These are phyloP conservation scores for Astrothelium macrocarpum DNA, from an alignment of 495 filamentous ascomycete genomes.

Conservation along the genomic window DNA sequence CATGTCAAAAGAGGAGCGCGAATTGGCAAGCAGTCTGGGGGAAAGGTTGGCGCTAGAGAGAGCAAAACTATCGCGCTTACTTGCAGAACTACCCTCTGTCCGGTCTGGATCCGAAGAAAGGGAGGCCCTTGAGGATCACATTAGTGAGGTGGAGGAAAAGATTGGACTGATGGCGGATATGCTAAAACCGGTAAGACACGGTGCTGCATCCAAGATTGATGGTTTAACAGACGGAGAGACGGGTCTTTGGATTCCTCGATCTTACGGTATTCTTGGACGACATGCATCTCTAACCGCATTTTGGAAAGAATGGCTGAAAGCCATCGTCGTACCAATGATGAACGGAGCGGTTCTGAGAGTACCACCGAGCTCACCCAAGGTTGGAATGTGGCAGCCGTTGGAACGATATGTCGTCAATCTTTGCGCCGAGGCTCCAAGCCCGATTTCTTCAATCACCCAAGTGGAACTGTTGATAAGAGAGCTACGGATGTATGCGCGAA, in stretches of 20 bases:
- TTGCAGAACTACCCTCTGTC: constrained; percentile 70
- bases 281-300: constrained; percentile 78
- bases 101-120: constrained; percentile 70
- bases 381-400: constrained; percentile 93
- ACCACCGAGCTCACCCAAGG: constrained; percentile 75
- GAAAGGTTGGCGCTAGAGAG: constrained; percentile 82
- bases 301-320: constrained; percentile 98
- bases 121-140: constrained; percentile 82
- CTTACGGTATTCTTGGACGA: constrained; percentile 85
- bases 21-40: constrained; percentile 85
- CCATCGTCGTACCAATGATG: constrained; percentile 86
- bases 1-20: constrained; percentile 92
- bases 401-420: constrained; percentile 97
- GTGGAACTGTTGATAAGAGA: constrained; percentile 88
- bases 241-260: constrained; percentile 90
- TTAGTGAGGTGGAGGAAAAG: constrained; percentile 93
- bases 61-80: constrained; percentile 76
- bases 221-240: constrained; percentile 93
- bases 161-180: constrained; percentile 95
- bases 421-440: constrained; percentile 88
- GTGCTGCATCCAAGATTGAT: constrained; percentile 92
- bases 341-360: constrained; percentile 75
- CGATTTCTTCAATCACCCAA: constrained; percentile 86
- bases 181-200: constrained; percentile 82
- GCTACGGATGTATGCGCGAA: constrained; percentile 80